phyloP scores from a whole-genome alignment of 2,329 filamentous ascomycete genomes.

The Zymoseptoria passerinii region DNA sequence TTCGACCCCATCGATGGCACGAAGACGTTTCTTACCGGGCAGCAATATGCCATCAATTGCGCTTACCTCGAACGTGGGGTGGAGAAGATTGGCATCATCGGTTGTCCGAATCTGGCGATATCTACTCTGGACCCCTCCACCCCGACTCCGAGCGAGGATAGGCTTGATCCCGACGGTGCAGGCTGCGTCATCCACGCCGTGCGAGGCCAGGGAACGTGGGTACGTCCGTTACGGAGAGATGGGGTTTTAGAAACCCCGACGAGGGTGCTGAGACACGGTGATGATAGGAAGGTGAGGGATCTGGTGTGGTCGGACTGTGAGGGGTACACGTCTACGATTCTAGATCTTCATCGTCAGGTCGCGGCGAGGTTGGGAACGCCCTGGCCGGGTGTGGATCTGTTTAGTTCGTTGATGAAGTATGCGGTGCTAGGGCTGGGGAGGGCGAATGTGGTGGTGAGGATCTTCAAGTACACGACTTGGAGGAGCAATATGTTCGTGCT shows the following conservation, averaged over 20 bases:
- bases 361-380: slow-evolving; percentile 32
- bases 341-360: slow-evolving; percentile 32
- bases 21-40: slow-evolving; percentile 50
- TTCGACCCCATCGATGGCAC: slow-evolving; percentile 60
- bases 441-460: slow-evolving; percentile 15
- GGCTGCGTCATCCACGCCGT: slow-evolving; percentile 41
- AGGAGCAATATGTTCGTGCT: slow-evolving; percentile 45
- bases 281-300: slow-evolving; percentile 22
- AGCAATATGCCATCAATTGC: slow-evolving; percentile 56
- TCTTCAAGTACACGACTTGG: slow-evolving; percentile 20
- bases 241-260: slow-evolving; percentile 11
- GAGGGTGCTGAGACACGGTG: slow-evolving; percentile 16
- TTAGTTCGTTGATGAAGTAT: slow-evolving; percentile 44
- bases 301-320: slow-evolving; percentile 41
- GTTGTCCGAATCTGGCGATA: slow-evolving; percentile 52
- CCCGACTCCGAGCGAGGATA: slow-evolving; percentile 38
- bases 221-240: slow-evolving; percentile 22
- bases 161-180: slow-evolving; percentile 41
- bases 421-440: slow-evolving; percentile 17
- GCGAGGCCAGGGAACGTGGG: slow-evolving; percentile 37
- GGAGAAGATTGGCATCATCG: slow-evolving; percentile 52
- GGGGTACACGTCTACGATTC: slow-evolving; percentile 33
- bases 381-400: slow-evolving; percentile 45
- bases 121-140: slow-evolving; percentile 34
- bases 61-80: slow-evolving; percentile 50